Evolutionary conservation across 176 grass and related monocot species (phyloP), one percentile per base, ranked within the genome.

Genomic region (Zea luxurians): DNA sequence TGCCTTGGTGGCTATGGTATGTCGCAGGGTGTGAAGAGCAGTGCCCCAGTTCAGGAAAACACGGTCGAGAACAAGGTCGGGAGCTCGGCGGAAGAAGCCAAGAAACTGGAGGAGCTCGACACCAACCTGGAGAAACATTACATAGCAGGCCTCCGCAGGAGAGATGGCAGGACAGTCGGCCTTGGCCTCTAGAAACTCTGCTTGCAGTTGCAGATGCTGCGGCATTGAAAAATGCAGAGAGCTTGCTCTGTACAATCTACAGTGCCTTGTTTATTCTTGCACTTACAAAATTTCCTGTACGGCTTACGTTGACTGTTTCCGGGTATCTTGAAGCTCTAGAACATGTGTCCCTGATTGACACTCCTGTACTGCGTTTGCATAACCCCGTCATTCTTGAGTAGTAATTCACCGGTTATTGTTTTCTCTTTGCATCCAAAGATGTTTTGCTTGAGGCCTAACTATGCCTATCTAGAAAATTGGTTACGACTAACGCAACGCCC

Each of bases 41-140:
- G 52, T 12, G 12, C 73, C 17, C 10, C 42, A 2, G 75, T 75
- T 73, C 80, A 84, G 64, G 89, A 90, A 73, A 71, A 20, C 87
- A 84, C 64, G 57, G 54, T 61, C 0, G 70, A 65, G 13, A 43
- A 55, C 72, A 78, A 87, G 61, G 89, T 88, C 35, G 89, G 80
- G 62, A 75, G 8, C 68, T 79, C 80, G 3, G 57, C 58, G 21
- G 85, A 90, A n/a, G 83, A 90, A 27, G 83, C 77, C 68, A 94
- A 89, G 92, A 98, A 88, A 65, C 83, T 40, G 52, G 94, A 98
- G 83, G 89, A 92, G 67, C 90, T 98, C 74, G 96, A 98, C 27
- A 92, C 88, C 35, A 92, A 98, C 74, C 78, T 98, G 83, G 96
- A 98, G 83, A 98, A 95, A 67, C 96, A 94, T 53, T 98, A 98